Evolutionary conservation across 345 rosid genomes (phyloP).

Genomic region (Moringa oleifera): DNA sequence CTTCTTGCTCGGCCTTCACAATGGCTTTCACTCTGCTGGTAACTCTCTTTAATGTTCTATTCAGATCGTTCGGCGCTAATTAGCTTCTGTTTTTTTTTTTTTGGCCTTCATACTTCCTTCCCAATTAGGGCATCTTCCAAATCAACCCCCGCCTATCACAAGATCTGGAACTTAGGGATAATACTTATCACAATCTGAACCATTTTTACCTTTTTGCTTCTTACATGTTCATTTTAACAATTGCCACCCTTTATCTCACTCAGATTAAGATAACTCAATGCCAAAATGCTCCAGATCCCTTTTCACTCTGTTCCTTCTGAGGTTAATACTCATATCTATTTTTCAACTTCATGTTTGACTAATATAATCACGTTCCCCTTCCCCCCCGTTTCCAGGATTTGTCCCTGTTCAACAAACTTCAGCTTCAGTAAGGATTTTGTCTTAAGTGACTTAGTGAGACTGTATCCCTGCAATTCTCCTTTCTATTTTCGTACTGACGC

Average conservation of each 20-base stretch:
- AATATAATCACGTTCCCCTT: too few species aligned
- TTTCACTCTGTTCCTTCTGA: too few species aligned
- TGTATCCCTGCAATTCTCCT: not conserved
- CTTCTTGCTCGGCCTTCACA: constrained; percentile 79
- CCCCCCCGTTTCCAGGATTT: constrained; percentile 31
- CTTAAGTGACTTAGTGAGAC: constrained; percentile 2
- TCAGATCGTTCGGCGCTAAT: constrained; percentile 26
- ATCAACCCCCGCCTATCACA: constrained; percentile 2
- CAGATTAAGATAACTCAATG: too few species aligned
- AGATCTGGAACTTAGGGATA: constrained; percentile 4
- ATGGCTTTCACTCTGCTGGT: constrained; percentile 70
- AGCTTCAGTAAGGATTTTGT: constrained; percentile 41
- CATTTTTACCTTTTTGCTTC: not conserved
- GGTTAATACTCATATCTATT: too few species aligned
- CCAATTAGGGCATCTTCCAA: too few species aligned
- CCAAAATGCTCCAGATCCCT: too few species aligned
- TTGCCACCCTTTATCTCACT: too few species aligned
- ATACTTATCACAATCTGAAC: not conserved
- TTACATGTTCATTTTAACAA: not conserved
- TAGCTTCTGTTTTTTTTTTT: not conserved
- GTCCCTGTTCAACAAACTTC: constrained; percentile 41
- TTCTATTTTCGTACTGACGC: not conserved
- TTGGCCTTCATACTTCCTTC: not conserved
- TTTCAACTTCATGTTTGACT: too few species aligned
- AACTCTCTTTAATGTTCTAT: not conserved